Percentiles rank a stretch among this genome's conserved stretches.
These are phyloP conservation scores for Coniochaeta sp. DNA, from an alignment of 2,329 filamentous ascomycete species.

Conservation along the genomic window DNA sequence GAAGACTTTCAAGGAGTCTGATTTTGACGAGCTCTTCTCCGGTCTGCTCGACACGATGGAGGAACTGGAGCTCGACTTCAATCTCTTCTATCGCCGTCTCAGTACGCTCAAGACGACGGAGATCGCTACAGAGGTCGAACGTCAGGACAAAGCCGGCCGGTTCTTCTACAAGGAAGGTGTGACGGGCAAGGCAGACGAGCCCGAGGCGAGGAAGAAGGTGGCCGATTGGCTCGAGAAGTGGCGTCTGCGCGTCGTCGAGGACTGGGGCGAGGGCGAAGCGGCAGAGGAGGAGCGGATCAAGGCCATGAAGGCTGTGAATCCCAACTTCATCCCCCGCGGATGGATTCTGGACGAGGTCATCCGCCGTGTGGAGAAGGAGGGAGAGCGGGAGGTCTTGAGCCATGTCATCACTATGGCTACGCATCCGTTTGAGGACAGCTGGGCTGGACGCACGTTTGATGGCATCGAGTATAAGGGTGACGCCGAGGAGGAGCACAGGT, in stretches of 20 bases:
- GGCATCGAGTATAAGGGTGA: constrained; percentile 48
- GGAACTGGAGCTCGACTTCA: constrained; percentile 79
- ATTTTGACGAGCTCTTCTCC: constrained; percentile 79
- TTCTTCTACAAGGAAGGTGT: constrained; percentile 79
- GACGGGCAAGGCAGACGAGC: constrained; percentile 49
- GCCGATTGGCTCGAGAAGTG: constrained; percentile 77
- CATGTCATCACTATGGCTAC: constrained; percentile 76
- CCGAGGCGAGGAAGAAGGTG: constrained; percentile 58
- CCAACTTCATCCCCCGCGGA: constrained; percentile 82
- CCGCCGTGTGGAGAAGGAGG: constrained; percentile 73
- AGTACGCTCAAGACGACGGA: constrained; percentile 54
- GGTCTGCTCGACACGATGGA: constrained; percentile 76
- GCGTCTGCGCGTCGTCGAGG: constrained; percentile 62
- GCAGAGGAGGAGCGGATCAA: constrained; percentile 55
- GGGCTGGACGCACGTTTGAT: constrained; percentile 47
- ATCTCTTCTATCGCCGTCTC: constrained; percentile 83
- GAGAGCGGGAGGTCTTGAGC: constrained; percentile 70
- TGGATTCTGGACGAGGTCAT: constrained; percentile 96
- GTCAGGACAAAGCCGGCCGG: constrained; percentile 55
- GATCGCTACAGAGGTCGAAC: constrained; percentile 54
- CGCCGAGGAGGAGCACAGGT: constrained; percentile 68
- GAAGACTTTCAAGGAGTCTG: constrained; percentile 56
- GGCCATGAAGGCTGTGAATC: constrained; percentile 82
- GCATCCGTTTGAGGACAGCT: constrained; percentile 75
- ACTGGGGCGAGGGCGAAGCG: constrained; percentile 37